Base-by-base conservation (phyloP, 2,329 filamentous ascomycete genomes). In the Phoma herbarum region DNA sequence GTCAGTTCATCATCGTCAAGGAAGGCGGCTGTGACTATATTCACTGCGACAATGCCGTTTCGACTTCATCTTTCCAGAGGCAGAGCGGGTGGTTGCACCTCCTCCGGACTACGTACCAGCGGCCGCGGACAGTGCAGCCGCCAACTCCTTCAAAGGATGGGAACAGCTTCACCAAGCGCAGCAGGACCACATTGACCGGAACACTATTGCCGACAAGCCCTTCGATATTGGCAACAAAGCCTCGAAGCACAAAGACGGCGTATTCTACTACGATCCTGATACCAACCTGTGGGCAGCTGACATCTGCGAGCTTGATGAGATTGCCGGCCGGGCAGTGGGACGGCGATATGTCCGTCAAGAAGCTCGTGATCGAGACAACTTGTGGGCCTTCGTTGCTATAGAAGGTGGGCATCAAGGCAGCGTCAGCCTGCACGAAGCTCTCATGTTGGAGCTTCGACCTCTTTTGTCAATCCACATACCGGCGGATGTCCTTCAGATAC, bases 1-100 rank as follows among this genome's bases (percentile, higher is more conserved):
- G 54, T 25, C 54, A 57, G 31, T 52, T 49, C 16, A 39, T 51
- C 14, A 57, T 51, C 6, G 14, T 52, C 47, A 51, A 51, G 20
- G 41, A 51, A 2, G 37, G 54, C 4, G 47, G 54, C 0, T 57
- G 53, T 12, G 22, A 49, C 25, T 29, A 44, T 7, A 23, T 57
- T 10, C n/a, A 39, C 16, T 57, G 53, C 31, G 28, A 51, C 46
- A 50, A 4, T 51, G 53, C 20, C 37, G n/a, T 16, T 31, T 33
- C 22, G 29, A 51, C 33, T 57, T 57, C 18, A 3, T 8, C 12
- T 51, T 41, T 33, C 14, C 51, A 5, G 9, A 39, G 11, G 51
- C 51, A 2, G 25, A 54, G 26, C 23, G 12, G 3, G 37, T 52
- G 3, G 28, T 35, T 23, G 28, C 47, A 7, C 41, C 26, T 20